Evolutionary conservation across 2,329 filamentous ascomycete genomes (phyloP).

Genomic region (Alternaria dauci): DNA sequence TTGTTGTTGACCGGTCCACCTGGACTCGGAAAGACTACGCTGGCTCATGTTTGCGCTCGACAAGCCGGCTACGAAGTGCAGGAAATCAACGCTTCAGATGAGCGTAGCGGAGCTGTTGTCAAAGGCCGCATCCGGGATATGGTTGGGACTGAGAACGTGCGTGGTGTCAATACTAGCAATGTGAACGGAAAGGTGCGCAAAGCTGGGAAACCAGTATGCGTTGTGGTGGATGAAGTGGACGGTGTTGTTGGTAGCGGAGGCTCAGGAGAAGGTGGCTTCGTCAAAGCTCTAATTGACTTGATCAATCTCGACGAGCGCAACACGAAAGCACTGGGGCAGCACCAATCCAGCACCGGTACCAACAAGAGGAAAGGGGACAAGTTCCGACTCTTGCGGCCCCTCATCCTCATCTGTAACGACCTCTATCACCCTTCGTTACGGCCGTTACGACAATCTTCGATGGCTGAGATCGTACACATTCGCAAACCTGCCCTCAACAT

Average conservation of each 20-base stretch:
- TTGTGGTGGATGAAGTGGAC: slow-evolving; percentile 96
- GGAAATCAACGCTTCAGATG: slow-evolving; percentile 98
- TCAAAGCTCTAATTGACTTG: slow-evolving; percentile 92
- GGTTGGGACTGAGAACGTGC: slow-evolving; percentile 93
- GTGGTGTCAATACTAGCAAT: slow-evolving; percentile 67
- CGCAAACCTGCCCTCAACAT: slow-evolving; percentile 88
- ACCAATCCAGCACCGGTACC: slow-evolving; percentile 41
- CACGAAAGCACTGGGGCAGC: slow-evolving; percentile 52
- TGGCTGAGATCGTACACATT: slow-evolving; percentile 91
- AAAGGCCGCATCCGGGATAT: slow-evolving; percentile 90
- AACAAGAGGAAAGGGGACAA: slow-evolving; percentile 80
- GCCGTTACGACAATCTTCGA: slow-evolving; percentile 80
- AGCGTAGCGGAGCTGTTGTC: slow-evolving; percentile 87
- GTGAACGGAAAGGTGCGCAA: slow-evolving; percentile 68
- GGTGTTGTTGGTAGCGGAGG: slow-evolving; percentile 79
- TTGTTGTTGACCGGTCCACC: slow-evolving; percentile 90
- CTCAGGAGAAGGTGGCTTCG: slow-evolving; percentile 86
- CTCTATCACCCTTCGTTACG: slow-evolving; percentile 90
- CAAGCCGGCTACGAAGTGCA: slow-evolving; percentile 97
- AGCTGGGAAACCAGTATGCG: slow-evolving; percentile 84
- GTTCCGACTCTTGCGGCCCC: slow-evolving; percentile 84
- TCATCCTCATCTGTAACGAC: slow-evolving; percentile 97
- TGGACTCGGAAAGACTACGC: slow-evolving; percentile 91
- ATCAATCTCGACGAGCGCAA: slow-evolving; percentile 89
- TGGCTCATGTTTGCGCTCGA: slow-evolving; percentile 93